Evolutionary conservation across 768 basidiomycete genomes (phyloP), one percentile per base, ranked within the genome.

Genomic region (Suillus occidentalis): DNA sequence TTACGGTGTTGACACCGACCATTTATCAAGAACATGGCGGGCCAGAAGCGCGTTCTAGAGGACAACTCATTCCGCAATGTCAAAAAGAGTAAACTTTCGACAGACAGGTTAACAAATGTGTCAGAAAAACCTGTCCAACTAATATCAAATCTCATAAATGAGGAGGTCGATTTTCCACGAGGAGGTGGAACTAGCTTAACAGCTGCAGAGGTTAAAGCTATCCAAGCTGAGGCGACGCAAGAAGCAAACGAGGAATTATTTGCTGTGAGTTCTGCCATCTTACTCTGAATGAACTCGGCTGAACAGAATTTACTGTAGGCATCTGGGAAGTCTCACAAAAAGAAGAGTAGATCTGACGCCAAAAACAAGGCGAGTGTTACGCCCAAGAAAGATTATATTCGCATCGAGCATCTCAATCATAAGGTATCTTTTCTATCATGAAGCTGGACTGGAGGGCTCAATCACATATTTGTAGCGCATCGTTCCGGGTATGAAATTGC

Each of bases 111-210:
- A 66, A 65, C 73, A 70, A 65, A 53, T 60, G 75, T 69, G 67
- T 42, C 62, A 12, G 67, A 71, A 22, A 75, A 78, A 22, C 64
- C 78, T 12, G 67, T 75, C 4, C 73, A 77, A 59, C 68, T 76
- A 12, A 68, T 74, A 36, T 80, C 83, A n/a, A 78, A 73, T 68
- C 70, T 82, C 63, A 76, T 80, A 42, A 66, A 82, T 10, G 88
- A 94, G 45, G 95, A 96, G 71, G 84, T 94, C 59, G 94, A 96
- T 76, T 99, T 99, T 77, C 96, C 96, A 64, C 88, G 97, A 69
- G 97, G 97, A 34, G 97, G 97, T 34, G 97, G 97, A 61, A 92
- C 94, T 1, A 84, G 81, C 39, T 84, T 97, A 69, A 97, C 96
- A 22, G 90, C 95, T 39, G 79, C 94, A 8, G 96, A 99, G 76